Base-by-base conservation (phyloP, 768 basidiomycete genomes). In the Suillus luteus region DNA sequence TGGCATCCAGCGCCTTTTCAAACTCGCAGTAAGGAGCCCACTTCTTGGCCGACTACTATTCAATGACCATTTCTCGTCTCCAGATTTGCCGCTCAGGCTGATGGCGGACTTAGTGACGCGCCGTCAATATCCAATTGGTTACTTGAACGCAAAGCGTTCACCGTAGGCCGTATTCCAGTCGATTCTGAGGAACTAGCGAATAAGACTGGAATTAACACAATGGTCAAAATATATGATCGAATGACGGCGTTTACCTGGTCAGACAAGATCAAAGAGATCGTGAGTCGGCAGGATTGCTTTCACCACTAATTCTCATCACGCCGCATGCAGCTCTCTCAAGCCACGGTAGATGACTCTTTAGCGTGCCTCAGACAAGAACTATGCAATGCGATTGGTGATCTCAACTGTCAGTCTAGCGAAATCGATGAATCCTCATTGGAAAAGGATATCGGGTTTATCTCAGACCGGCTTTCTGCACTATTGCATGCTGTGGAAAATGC, bases 221-320 rank as follows among this genome's bases (percentile, higher is more conserved):
- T 35, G 38, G n/a, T 62, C 5, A 1, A 55, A 35, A 35, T 17
- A 27, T 60, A 62, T 8, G 57, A 62, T 31, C 1, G 27, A n/a
- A 62, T 57, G 54, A 62, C 61, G 9, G 38, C 8, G 14, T 62
- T 62, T 40, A 22, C 9, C 22, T 62, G 61, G 61, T 55, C 61
- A 1, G 27, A 57, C 14, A 2, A 8, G 3, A 33, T 33, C 1
- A 14, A 60, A 27, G 1, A 14, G 1, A 31, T 9, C 12, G 61
- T 62, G 14, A 24, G 61, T 62, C 12, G 12, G 8, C 15, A 31
- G 12, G 15, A 27, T 46, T 55, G 8, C 5, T 6, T 17, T 55
- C 22, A 33, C 31, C 15, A 7, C 59, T 11, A 11, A 5, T 55
- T 5, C 59, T 60, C 40, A 46, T 24, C 1, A 60, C 14, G 5